Evolutionary conservation across 345 rosid genomes (phyloP), one percentile per base, ranked within the genome.

Genomic region (Aquilaria malaccensis): DNA sequence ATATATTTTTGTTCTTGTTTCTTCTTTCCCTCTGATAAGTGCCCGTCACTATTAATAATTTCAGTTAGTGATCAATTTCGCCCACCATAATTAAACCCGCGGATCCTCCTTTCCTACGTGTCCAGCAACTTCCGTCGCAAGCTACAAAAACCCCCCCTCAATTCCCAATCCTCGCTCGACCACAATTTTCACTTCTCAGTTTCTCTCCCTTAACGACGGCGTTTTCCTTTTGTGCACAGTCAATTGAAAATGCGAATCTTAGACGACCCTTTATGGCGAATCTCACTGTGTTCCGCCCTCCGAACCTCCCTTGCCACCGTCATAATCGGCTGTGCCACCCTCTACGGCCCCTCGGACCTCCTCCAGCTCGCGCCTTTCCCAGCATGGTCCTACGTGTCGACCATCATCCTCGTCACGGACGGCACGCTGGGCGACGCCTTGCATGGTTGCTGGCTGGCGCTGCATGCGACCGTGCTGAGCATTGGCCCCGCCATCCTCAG

Each of bases 221-320:
- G 53, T 33, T 12, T 29, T 22, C 22, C 9, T 2, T 10, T 30
- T 3, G 37, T 2, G 43, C 33, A 15, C 37, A 32, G 31, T 29
- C 43, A 9, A 31, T 11, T 5, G 11, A 47, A 12, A 67, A 72
- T 72, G 82, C 47, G 67, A 33, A 31, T 31, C 43, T 5, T 57
- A 12, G 12, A 63, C 31, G 56, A 51, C 11, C 58, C 81, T 4
- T 37, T 73, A 58, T 87, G 97, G 97, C 80, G 59, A 47, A 58
- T 78, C 14, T 80, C 86, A 79, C 78, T 93, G 2, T 79, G 80
- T 74, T 78, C 97, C 50, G 84, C 88, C 50, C 78, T 81, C 70
- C 76, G 96, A 30, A 78, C 94, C 9, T 80, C 96, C 54, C 71
- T 93, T 41, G 98, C 98, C 13, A 87, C 96, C 80, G 68, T 78